Base-by-base conservation (phyloP, 192 early-diverging fungal genomes). In the Jimgerdemannia lactiflua region DNA sequence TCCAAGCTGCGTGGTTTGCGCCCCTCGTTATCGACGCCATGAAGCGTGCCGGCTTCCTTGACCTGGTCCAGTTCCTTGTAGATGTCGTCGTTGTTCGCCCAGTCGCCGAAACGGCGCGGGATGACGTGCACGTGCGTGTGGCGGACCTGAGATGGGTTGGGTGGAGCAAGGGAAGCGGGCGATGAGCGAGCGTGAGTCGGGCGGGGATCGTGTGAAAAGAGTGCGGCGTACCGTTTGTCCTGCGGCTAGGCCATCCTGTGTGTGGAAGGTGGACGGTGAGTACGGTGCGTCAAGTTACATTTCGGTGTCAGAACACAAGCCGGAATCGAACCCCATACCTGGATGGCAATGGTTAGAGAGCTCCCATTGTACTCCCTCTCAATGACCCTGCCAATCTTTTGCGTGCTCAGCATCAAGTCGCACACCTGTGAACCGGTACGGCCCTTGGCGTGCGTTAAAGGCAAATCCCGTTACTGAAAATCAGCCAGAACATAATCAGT, bases 111-210 rank as follows among this genome's bases (percentile, higher is more conserved):
- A 43, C 79, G 84, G 9, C 97, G 88, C 54, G 97, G 96, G 63
- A 99, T 95, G 40, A 99, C 75, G 80, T 99, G 97, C 41, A 97
- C 79, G 73, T 99, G 97, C 7, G 93, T 92, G 81, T 99, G 97
- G 9, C 92, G 88, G 4, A 99, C 95, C 20, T 95, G 18, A 18
- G 18, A 18, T 68, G 67, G 18, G 43, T 70, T 3, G 39, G 9
- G 9, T 19, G 7, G 39, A 41, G 70, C 29, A 40, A 40, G 43
- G 11, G 39, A 67, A 20, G 29, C 29, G 29, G 29, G 29, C 29
- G 29, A 29, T 29, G 29, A 29, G 29, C 29, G 29, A 29, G 29
- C 29, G 29, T 29, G 29, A 29, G 29, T 29, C 29, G 29, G 29
- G 29, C 29, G 29, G 29, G 29, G 29, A 29, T 29, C 29, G 29